These are phyloP conservation scores for Plasmopara halstedii DNA, from an alignment of 352 stramenopile genomes.

Conservation along the genomic window DNA sequence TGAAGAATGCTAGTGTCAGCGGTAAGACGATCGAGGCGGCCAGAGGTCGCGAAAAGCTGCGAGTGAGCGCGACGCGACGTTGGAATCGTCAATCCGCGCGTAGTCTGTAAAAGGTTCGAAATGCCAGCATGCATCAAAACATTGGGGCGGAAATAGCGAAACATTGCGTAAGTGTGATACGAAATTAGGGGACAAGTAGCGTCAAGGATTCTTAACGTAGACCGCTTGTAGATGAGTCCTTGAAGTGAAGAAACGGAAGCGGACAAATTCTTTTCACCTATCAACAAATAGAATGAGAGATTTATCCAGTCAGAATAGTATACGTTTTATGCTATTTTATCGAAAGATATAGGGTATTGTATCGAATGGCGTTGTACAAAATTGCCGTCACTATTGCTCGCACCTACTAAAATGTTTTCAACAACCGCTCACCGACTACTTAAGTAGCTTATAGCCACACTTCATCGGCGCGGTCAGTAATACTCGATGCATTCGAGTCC, in stretches of 20 bases:
- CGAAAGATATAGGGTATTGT: no score
- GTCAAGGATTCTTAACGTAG: background rate
- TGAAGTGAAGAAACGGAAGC: constrained; percentile 18
- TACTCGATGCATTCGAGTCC: constrained; percentile 55
- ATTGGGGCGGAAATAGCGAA: constrained; percentile 14
- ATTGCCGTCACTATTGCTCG: no score
- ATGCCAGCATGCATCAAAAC: constrained; percentile 3
- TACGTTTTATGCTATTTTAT: no score
- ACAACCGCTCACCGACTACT: no score
- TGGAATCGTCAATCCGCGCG: constrained; percentile 1
- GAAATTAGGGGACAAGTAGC: background rate
- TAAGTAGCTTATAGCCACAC: constrained; percentile 33
- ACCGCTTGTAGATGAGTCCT: constrained; percentile 14
- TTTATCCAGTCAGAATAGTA: background rate
- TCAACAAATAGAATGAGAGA: background rate
- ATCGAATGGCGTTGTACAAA: no score
- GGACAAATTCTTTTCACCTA: constrained; percentile 9
- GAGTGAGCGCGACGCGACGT: constrained; percentile 10
- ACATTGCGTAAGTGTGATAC: constrained; percentile 8
- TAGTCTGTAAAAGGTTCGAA: constrained; percentile 11
- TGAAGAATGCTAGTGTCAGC: background rate
- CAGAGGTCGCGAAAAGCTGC: background rate
- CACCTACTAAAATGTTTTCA: no score
- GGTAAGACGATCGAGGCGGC: background rate
- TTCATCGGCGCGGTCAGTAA: constrained; percentile 31